A percentile compares a stretch with the other conserved stretches of the same genome.
These are phyloP conservation scores for Ganoderma multipileum DNA, from an alignment of 1,284 basidiomycete genomes.

Conservation along the genomic window DNA sequence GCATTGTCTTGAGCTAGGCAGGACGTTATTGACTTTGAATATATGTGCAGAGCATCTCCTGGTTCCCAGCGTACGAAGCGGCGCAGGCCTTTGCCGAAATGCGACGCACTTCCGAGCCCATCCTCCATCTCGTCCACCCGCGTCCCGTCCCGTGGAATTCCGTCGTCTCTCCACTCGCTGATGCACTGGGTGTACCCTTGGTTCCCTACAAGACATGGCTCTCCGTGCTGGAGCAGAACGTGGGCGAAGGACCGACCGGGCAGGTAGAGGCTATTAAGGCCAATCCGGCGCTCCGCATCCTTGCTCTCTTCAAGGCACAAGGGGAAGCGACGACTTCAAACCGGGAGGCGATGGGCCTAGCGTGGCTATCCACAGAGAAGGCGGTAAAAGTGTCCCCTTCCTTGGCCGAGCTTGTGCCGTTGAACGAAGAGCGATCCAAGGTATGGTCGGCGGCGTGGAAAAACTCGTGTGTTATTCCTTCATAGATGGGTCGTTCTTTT, in stretches of 20 bases:
- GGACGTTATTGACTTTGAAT: background rate
- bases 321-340: slow-evolving; percentile 4
- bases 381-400: slow-evolving; percentile 19
- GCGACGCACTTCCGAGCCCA: slow-evolving; percentile 24
- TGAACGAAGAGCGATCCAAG: slow-evolving; percentile 17
- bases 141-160: slow-evolving; percentile 32
- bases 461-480: slow-evolving; percentile 10
- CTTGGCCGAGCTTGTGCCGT: slow-evolving; percentile 13
- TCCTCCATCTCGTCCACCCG: slow-evolving; percentile 42
- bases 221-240: slow-evolving; percentile 22
- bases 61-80: slow-evolving; percentile 37
- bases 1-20: slow-evolving; percentile 11
- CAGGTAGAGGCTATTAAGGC: slow-evolving; percentile 40
- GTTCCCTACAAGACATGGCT: slow-evolving; percentile 36
- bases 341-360: slow-evolving; percentile 26
- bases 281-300: slow-evolving; percentile 41
- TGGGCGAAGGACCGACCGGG: slow-evolving; percentile 21
- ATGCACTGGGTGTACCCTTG: slow-evolving; percentile 29
- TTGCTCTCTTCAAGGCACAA: slow-evolving; percentile 38
- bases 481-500: background rate
- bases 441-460: slow-evolving; percentile 26
- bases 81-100: slow-evolving; percentile 35
- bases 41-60: slow-evolving; percentile 29
- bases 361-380: slow-evolving; percentile 24
- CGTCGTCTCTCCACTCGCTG: slow-evolving; percentile 30